Base-by-base conservation (phyloP, 306 rosid genomes). In the Morella rubra region DNA sequence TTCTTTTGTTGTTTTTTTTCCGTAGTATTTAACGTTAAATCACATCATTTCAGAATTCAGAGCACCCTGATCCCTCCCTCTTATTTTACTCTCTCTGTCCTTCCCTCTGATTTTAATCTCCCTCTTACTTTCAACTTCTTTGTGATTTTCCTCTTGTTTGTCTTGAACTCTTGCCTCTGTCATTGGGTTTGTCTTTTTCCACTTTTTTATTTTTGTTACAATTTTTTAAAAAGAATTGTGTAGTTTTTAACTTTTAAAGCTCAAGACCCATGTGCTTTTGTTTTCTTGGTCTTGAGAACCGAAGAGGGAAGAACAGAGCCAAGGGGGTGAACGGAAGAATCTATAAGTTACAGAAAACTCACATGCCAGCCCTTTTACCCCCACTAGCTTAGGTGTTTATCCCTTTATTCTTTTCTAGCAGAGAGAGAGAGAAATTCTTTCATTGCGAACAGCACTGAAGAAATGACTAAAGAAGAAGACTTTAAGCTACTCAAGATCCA, bases 401-500 rank as follows among this genome's bases (percentile, higher is more conserved):
- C 32, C n/a, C 75, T 75, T 79, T 44, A 45, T 46, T 58, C 81
- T 75, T 71, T 27, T 13, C 45, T 56, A 71, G 78, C 77, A 76
- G 77, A 76, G 73, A 84, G 74, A 50, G 45, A 11, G 79, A 73
- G 19, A 12, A n/a, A 44, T 27, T 74, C 84, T 80, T 85, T 77
- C 79, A 13, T 70, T 75, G 76, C 86, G 77, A 85, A 86, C 87
- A 81, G 87, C 87, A 79, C 81, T 77, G 80, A 81, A 87, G 90
- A 89, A 87, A 95, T 95, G 98, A 89, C 95, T 83, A 92, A 92
- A 89, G 96, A 89, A 79, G 97, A 89, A 42, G 96, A 92, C 90
- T 95, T 89, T 85, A 95, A 90, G 96, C 95, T 95, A 65, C 97
- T 95, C 74, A 92, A 90, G 88, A 90, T 95, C 91, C 96, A 95